phyloP scores from a whole-genome alignment of 2,329 filamentous ascomycete species.

The Fusarium liriodendri region DNA sequence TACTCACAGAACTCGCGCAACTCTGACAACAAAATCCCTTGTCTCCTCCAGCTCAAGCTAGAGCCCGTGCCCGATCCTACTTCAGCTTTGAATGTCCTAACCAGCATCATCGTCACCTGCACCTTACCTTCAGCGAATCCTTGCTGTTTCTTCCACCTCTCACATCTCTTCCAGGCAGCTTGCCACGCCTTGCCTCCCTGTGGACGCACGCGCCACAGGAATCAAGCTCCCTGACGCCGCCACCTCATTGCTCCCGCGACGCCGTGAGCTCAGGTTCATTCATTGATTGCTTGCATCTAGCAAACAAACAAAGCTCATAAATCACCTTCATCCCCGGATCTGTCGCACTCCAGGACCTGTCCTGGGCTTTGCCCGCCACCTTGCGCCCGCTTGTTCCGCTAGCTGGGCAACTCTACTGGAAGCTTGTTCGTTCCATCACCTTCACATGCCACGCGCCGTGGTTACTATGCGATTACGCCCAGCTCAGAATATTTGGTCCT shows the following conservation, averaged over 20 bases:
- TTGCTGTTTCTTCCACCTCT: slow-evolving; percentile 5
- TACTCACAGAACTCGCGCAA: slow-evolving; percentile 28
- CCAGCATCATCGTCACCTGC: not conserved
- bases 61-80: slow-evolving; percentile 1
- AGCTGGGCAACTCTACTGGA: slow-evolving; percentile 19
- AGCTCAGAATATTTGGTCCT: slow-evolving; percentile 33
- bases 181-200: slow-evolving; percentile 13
- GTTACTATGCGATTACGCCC: slow-evolving; percentile 45
- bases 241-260: slow-evolving; percentile 20
- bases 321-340: slow-evolving; percentile 1
- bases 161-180: slow-evolving; percentile 13
- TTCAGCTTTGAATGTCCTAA: slow-evolving; percentile 17
- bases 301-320: slow-evolving; percentile 19
- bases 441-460: slow-evolving; percentile 44
- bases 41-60: slow-evolving; percentile 1
- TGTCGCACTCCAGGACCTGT: slow-evolving; percentile 2
- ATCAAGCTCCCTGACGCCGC: slow-evolving; percentile 28
- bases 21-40: slow-evolving; percentile 12
- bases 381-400: slow-evolving; percentile 15
- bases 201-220: slow-evolving; percentile 35
- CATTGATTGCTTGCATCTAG: not conserved
- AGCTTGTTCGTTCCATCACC: slow-evolving; percentile 23
- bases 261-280: slow-evolving; percentile 1
- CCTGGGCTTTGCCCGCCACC: slow-evolving; percentile 3
- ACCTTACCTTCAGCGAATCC: not conserved